Base-by-base conservation (phyloP, 768 basidiomycete species). In the Chalciporus pseudorubinellus region DNA sequence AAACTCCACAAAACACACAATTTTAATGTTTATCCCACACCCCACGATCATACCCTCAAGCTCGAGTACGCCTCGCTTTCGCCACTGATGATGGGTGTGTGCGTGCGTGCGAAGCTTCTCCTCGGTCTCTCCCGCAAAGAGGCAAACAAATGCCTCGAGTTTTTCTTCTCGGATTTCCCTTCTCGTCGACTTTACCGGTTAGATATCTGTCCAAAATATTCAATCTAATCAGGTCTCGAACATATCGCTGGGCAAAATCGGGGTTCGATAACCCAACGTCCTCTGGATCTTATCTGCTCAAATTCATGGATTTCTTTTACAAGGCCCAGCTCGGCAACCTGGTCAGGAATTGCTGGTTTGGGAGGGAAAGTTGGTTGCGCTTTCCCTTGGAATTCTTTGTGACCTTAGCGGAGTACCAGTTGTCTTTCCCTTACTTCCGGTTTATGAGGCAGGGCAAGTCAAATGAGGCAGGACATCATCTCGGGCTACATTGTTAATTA, bases 101-200 rank as follows among this genome's bases (percentile, higher is more conserved):
- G 66, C 64, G 55, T 64, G 63, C 48, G 63, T 60, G 55, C 52
- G 63, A 65, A 59, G 63, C 60, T 57, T 50, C 12, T 48, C 51
- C 45, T 51, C 43, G 41, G 55, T 56, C 51, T 48, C 39, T 49
- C 43, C 42, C 19, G 48, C 58, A 55, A 48, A 49, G 29, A 18
- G 52, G 50, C 11, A 41, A 48, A 59, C n/a, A 41, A 50, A 59
- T 22, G 29, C 52, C 45, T 59, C 29, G 39, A 55, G 38, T 39
- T 53, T 47, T 53, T 39, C 21, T 26, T 54, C 52, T 52, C 14
- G 49, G 39, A 55, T 52, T 53, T 48, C 39, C 29, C 16, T 31
- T 8, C 31, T 31, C 10, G 29, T 31, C 9, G 33, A 36, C 34
- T 6, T 16, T 36, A 8, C 33, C 16, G 29, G 8, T 12, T 31